These are phyloP conservation scores for Coprinellus micaceus DNA, from an alignment of 768 basidiomycete species.

Conservation along the genomic window DNA sequence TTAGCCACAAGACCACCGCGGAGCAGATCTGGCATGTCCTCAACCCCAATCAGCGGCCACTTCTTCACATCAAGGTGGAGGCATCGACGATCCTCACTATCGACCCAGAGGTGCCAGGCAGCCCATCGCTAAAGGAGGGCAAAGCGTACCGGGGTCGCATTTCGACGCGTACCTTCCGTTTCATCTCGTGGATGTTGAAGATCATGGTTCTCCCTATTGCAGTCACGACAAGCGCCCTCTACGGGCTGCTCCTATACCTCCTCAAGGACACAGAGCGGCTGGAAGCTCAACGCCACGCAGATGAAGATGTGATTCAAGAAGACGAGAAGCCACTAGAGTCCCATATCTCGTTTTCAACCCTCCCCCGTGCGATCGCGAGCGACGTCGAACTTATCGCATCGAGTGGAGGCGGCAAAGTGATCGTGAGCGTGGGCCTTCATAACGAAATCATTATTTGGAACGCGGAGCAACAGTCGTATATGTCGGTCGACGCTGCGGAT, in stretches of 20 bases:
- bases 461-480: conserved; percentile 35
- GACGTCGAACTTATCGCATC: conserved; percentile 81
- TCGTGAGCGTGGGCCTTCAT: conserved; percentile 72
- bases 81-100: conserved; percentile 75
- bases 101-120: conserved; percentile 34
- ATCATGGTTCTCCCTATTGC: conserved; percentile 85
- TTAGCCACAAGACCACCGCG: conserved; percentile 32
- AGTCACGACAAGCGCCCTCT: conserved; percentile 69
- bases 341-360: conserved; percentile 55
- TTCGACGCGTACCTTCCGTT: conserved; percentile 47
- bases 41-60: conserved; percentile 60
- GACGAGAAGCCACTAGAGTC: conserved; percentile 33
- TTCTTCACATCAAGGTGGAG: conserved; percentile 79
- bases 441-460: conserved; percentile 77
- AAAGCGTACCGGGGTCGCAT: conserved; percentile 35
- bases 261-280: conserved; percentile 89
- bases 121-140: conserved; percentile 13
- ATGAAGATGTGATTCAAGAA: conserved; percentile 38
- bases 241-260: conserved; percentile 76
- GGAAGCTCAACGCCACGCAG: conserved; percentile 74
- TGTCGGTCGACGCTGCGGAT: conserved; percentile 49
- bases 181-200: conserved; percentile 71
- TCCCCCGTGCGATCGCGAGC: conserved; percentile 76
- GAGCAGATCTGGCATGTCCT: conserved; percentile 74
- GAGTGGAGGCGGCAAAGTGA: conserved; percentile 60